Evolutionary conservation across 2,329 filamentous ascomycete genomes (phyloP).

Genomic region (Cordyceps pruinosa): DNA sequence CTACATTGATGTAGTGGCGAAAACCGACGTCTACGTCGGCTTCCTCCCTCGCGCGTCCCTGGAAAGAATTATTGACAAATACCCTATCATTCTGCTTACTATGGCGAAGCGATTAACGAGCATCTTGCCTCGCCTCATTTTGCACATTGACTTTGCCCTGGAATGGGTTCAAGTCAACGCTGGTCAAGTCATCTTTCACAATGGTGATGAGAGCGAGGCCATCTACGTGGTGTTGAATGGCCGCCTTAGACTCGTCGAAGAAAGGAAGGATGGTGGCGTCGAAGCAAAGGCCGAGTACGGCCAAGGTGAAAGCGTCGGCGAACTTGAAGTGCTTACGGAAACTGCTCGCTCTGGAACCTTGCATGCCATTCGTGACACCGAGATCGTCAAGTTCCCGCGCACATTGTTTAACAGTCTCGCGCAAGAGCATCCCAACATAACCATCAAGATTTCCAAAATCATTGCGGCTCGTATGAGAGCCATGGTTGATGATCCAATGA

Average conservation of each 20-base stretch:
- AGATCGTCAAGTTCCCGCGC: constrained; percentile 91
- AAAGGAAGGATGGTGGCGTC: constrained; percentile 73
- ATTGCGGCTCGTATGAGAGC: constrained; percentile 92
- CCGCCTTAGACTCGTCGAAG: constrained; percentile 75
- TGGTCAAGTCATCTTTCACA: constrained; percentile 88
- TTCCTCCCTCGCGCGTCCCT: constrained; percentile 81
- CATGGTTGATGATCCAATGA: constrained; percentile 73
- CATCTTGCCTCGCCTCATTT: constrained; percentile 77
- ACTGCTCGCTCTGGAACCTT: constrained; percentile 83
- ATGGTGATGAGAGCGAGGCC: constrained; percentile 91
- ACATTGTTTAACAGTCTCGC: constrained; percentile 96
- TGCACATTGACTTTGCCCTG: constrained; percentile 95
- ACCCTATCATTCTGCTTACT: constrained; percentile 86
- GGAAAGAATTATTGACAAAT: constrained; percentile 86
- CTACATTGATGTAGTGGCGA: constrained; percentile 93
- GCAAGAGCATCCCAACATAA: constrained; percentile 94
- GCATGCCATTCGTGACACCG: constrained; percentile 93
- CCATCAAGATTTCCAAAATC: constrained; percentile 98
- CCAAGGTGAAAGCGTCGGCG: constrained; percentile 94
- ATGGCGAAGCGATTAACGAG: constrained; percentile 93
- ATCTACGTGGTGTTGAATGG: constrained; percentile 98
- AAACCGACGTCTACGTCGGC: constrained; percentile 96
- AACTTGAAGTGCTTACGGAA: constrained; percentile 94
- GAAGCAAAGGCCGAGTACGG: constrained; percentile 87
- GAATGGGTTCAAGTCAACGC: constrained; percentile 98